Evolutionary conservation across 306 rosid genomes (phyloP), one percentile per base, ranked within the genome.

Genomic region (Prunus mira): DNA sequence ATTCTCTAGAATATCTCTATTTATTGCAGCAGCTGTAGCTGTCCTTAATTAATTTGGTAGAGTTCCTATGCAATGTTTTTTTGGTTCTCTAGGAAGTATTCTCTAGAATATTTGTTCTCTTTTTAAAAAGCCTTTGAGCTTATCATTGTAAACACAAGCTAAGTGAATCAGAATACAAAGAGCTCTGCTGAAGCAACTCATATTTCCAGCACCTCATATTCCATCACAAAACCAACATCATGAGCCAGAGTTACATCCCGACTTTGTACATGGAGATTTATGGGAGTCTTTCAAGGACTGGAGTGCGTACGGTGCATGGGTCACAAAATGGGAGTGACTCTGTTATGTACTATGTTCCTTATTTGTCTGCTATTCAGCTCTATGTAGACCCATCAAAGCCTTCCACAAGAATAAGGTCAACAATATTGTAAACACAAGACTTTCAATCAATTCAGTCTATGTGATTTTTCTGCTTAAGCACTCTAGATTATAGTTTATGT

Each of bases 231-330:
- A n/a, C n/a, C n/a, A n/a, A n/a, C n/a, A n/a, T n/a, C 78, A 69
- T 64, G 86, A 84, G 67, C 65, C 82, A 0, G 91, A 88, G 72
- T 76, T 84, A 22, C 87, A 77, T 77, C 97, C 96, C 0, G 87
- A 88, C 83, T 93, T 87, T 82, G 84, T 89, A 76, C 97, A 91
- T 28, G 92, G 92, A 92, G 98, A 93, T 75, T 81, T 93, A 67
- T 93, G 96, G 98, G 97, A 89, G 25, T 89, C 96, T 10, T 93
- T 85, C 71, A 88, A 86, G 81, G 98, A 93, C 66, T 91, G 97
- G 97, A 93, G 98, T 67, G 97, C 93, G 9, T 93, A 88, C 60
- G 97, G 98, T 41, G 91, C 91, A 0, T 97, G 96, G 63, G 97
- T 91, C 22, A 96, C 98, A 47, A 84, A 84, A 88, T 82, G 97